These are phyloP conservation scores for Citrus australasica DNA, from an alignment of 345 rosid species.

Conservation along the genomic window DNA sequence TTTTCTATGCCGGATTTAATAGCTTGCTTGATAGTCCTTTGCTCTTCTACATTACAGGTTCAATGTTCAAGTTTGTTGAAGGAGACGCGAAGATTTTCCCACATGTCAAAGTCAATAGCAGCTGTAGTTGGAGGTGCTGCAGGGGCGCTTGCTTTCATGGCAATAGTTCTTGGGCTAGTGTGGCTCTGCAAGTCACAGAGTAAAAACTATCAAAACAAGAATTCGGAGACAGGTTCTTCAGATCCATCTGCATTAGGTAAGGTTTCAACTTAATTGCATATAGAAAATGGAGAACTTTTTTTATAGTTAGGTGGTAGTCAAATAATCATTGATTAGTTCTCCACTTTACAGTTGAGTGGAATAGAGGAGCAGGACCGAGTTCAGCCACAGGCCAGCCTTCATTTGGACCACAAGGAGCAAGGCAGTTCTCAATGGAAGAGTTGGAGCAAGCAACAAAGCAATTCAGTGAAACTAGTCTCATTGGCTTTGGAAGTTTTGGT, in stretches of 20 bases:
- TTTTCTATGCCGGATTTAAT: not conserved
- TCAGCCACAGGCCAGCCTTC: slow-evolving; percentile 24
- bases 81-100: slow-evolving; percentile 7
- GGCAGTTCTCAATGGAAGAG: slow-evolving; percentile 53
- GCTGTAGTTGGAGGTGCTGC: slow-evolving; percentile 38
- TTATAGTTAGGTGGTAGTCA: not conserved
- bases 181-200: slow-evolving; percentile 44
- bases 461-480: slow-evolving; percentile 37
- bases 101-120: slow-evolving; percentile 38
- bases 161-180: slow-evolving; percentile 25
- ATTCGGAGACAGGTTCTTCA: slow-evolving; percentile 58
- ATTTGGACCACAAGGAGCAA: slow-evolving; percentile 29
- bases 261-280: not conserved
- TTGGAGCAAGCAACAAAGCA: slow-evolving; percentile 53
- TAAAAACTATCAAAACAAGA: slow-evolving; percentile 25
- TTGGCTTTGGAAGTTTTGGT: slow-evolving; percentile 61
- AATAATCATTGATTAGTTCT: slow-evolving; percentile 7
- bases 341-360: slow-evolving; percentile 35
- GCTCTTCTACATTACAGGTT: slow-evolving; percentile 25
- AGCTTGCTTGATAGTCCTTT: not conserved
- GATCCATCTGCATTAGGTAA: slow-evolving; percentile 53
- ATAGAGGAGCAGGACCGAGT: slow-evolving; percentile 34
- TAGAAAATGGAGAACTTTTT: not conserved
- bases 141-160: slow-evolving; percentile 35
- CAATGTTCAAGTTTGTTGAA: slow-evolving; percentile 30